Percentiles rank a stretch among this genome's conserved stretches.
Conservation (phyloP, 2,329 filamentous ascomycete genomes). For the Fusarium dlaminii region DNA sequence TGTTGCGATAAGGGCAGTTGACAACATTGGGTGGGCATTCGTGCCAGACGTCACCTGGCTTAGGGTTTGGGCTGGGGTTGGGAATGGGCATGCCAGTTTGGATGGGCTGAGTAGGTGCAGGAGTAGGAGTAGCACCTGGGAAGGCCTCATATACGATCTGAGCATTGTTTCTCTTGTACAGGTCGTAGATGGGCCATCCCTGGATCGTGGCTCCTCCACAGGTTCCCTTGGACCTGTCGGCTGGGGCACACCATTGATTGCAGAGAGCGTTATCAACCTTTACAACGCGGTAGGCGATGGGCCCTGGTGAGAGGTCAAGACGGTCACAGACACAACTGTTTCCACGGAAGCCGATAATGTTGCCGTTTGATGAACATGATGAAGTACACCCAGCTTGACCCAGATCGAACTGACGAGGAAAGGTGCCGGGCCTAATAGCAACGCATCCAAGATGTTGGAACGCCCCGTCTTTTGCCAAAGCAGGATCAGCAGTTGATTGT, state of each 20-base stretch:
- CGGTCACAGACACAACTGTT: slow-evolving; percentile 32
- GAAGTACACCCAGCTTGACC: slow-evolving; percentile 12
- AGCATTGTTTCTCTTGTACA: slow-evolving; percentile 33
- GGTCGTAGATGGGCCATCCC: slow-evolving; percentile 32
- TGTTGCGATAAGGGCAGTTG: slow-evolving; percentile 33
- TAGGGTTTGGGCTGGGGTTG: background rate
- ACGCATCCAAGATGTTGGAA: slow-evolving; percentile 29
- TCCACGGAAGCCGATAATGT: slow-evolving; percentile 27
- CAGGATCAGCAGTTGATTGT: slow-evolving; percentile 24
- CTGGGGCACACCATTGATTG: slow-evolving; percentile 23
- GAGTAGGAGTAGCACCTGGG: slow-evolving; percentile 9
- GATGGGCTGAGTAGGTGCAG: background rate
- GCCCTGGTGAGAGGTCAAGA: slow-evolving; percentile 22
- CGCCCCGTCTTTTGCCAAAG: slow-evolving; percentile 1
- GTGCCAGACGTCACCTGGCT: slow-evolving; percentile 29
- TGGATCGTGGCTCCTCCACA: slow-evolving; percentile 25
- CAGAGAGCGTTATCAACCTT: slow-evolving; percentile 32
- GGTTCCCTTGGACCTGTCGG: slow-evolving; percentile 27
- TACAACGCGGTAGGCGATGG: slow-evolving; percentile 19
- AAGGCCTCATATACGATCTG: slow-evolving; percentile 18
- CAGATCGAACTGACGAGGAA: slow-evolving; percentile 20
- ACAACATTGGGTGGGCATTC: slow-evolving; percentile 30
- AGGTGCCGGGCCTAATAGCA: slow-evolving; percentile 20
- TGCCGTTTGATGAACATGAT: slow-evolving; percentile 32
- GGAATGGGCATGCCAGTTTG: slow-evolving; percentile 4